Base-by-base conservation (phyloP, 2,329 filamentous ascomycete genomes). In the Clonostachys sp. region DNA sequence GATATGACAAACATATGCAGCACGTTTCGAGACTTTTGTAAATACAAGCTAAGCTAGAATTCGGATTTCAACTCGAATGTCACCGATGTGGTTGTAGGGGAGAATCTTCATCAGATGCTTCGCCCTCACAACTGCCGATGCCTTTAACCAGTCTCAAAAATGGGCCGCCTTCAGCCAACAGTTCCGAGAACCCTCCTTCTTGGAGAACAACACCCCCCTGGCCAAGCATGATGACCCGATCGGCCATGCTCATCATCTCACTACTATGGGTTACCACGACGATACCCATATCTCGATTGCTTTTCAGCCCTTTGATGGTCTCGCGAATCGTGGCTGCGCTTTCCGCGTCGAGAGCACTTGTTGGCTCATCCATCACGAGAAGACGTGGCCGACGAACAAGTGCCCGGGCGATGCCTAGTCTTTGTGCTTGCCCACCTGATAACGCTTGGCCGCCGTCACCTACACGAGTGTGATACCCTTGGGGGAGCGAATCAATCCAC, bases 291-390 rank as follows among this genome's bases (percentile, higher is more conserved):
- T 69, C 71, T 5, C 51, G 9, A 5, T 41, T 34, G 18, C 50
- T 48, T 1, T 55, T 69, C 2, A 94, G 65, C 0, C 60, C 59
- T 35, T 63, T 64, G 39, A 95, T 73, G 0, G 85, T 85, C 9
- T 77, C 66, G 12, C 87, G 73, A 5, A 96, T 77, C 2, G 76
- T 66, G 4, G 75, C 75, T 0, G 88, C 84, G 38, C 78, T 85
- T 54, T 84, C 79, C 0, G 77, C 74, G 58, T 96, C 91, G 0
- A 97, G 72, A 1, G 87, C 86, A 24, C 84, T 88, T 0, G 91
- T 96, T 1, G 91, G 89, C 67, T 96, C 91, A 57, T 97, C 92
- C 3, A 96, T 69, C 3, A 96, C 77, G 14, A 96, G 68, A 3
- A 96, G 71, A 39, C 78, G 75, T 0, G 91, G 91, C 13, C 75